A percentile compares a stretch with the other conserved stretches of the same genome.
Evolutionary conservation across 129 eudicot genomes (phyloP).

Genomic region (Flaveria trinervia): DNA sequence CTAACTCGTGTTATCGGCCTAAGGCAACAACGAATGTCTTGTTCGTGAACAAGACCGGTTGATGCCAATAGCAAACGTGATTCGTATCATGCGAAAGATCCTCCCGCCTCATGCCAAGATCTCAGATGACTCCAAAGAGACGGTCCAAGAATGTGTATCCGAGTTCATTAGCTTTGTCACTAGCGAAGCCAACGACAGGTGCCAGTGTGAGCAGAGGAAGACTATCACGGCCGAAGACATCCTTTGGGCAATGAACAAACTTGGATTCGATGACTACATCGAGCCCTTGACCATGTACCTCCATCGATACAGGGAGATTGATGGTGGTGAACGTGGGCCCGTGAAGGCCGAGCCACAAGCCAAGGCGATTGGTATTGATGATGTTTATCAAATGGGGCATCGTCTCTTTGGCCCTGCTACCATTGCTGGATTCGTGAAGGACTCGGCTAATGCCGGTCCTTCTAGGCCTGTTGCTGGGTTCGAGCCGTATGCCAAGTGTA

Average conservation of each 20-base stretch:
- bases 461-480: constrained; percentile 15
- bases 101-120: constrained; percentile 47
- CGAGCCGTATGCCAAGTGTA: constrained; percentile 5
- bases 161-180: constrained; percentile 48
- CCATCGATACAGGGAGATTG: constrained; percentile 38
- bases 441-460: not conserved
- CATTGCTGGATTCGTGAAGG: not conserved
- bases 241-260: constrained; percentile 46
- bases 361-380: constrained; percentile 2
- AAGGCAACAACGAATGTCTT: constrained; percentile 25
- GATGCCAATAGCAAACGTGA: constrained; percentile 48
- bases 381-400: constrained; percentile 7
- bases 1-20: not conserved
- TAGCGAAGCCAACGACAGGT: constrained; percentile 41
- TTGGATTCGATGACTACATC: constrained; percentile 43
- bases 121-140: constrained; percentile 44
- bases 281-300: constrained; percentile 40
- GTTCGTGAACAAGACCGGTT: constrained; percentile 42
- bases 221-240: constrained; percentile 46
- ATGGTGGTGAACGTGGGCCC: constrained; percentile 56
- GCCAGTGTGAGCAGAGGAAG: constrained; percentile 44
- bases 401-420: constrained; percentile 5
- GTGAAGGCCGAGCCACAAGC: constrained; percentile 25
- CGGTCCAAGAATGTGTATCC: constrained; percentile 46
- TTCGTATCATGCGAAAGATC: constrained; percentile 40